These are phyloP conservation scores for Hemisphaericaspora xylanilytica DNA, from an alignment of 1,139 yeast species.

Conservation along the genomic window DNA sequence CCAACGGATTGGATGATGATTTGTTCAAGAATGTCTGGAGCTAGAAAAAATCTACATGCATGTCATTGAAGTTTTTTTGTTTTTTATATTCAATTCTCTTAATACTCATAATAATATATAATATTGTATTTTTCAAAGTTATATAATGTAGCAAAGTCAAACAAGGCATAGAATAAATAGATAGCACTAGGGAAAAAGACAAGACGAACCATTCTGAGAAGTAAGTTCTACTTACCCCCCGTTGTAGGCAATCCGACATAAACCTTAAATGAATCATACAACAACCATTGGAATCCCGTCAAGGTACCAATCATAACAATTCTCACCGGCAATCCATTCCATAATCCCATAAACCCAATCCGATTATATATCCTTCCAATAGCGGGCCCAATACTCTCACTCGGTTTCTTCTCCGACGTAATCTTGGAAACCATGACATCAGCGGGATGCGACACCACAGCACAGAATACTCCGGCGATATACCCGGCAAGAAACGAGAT, in stretches of 20 bases:
- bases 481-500: conserved; percentile 93
- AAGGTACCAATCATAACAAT: conserved; percentile 95
- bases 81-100: too few species aligned
- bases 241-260: conserved; percentile 90
- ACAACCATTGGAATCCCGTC: conserved; percentile 95
- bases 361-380: conserved; percentile 68
- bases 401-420: conserved; percentile 67
- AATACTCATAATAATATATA: too few species aligned
- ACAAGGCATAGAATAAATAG: background rate
- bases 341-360: conserved; percentile 85
- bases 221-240: conserved; percentile 56
- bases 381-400: conserved; percentile 67
- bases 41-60: conserved; percentile 12
- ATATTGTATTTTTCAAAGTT: too few species aligned
- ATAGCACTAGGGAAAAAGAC: background rate
- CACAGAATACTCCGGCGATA: conserved; percentile 95
- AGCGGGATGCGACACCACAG: conserved; percentile 92
- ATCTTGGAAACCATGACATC: conserved; percentile 95
- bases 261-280: conserved; percentile 92
- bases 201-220: background rate
- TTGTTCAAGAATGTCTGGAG: conserved; percentile 61
- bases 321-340: conserved; percentile 95
- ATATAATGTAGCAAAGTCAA: too few species aligned
- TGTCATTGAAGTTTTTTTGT: too few species aligned
- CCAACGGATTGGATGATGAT: conserved; percentile 37